Conservation (phyloP, 2,329 filamentous ascomycete genomes). For the Hypoxylon sp. region DNA sequence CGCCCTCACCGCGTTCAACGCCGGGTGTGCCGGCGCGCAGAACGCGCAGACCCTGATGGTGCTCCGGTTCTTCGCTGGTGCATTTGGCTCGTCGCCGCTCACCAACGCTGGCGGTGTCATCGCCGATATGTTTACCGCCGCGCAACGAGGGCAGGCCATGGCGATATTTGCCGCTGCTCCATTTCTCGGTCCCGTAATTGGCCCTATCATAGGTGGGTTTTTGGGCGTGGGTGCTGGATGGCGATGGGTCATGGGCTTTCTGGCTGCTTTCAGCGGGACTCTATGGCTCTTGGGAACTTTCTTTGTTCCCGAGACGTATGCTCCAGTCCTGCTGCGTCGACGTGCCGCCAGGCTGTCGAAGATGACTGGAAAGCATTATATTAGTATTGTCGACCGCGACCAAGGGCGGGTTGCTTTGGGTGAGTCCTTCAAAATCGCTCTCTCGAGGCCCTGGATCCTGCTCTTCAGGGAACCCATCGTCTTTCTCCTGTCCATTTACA, state of each 20-base stretch:
- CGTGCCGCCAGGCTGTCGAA: conserved; percentile 65
- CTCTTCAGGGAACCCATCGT: conserved; percentile 80
- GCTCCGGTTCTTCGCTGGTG: conserved; percentile 72
- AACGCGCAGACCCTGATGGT: conserved; percentile 70
- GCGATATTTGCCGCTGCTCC: conserved; percentile 75
- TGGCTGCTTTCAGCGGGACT: conserved; percentile 72
- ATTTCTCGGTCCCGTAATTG: conserved; percentile 73
- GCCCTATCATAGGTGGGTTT: conserved; percentile 77
- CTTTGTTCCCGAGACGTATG: conserved; percentile 71
- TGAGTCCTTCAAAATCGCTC: conserved; percentile 67
- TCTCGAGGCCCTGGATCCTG: conserved; percentile 75
- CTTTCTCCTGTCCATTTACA: conserved; percentile 72
- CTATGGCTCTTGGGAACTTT: conserved; percentile 67
- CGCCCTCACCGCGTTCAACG: conserved; percentile 69
- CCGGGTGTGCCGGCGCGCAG: conserved; percentile 65
- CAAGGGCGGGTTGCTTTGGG: conserved; percentile 57
- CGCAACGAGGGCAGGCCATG: conserved; percentile 67
- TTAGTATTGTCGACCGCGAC: conserved; percentile 62
- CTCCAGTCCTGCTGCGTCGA: conserved; percentile 67
- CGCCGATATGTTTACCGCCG: conserved; percentile 66
- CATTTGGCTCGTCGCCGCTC: conserved; percentile 67
- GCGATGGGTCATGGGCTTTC: conserved; percentile 76
- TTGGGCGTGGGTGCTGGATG: conserved; percentile 72
- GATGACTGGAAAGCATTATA: conserved; percentile 68
- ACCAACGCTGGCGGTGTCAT: conserved; percentile 69